phyloP scores from a whole-genome alignment of 768 basidiomycete species.

The Amanita subjunquillea region DNA sequence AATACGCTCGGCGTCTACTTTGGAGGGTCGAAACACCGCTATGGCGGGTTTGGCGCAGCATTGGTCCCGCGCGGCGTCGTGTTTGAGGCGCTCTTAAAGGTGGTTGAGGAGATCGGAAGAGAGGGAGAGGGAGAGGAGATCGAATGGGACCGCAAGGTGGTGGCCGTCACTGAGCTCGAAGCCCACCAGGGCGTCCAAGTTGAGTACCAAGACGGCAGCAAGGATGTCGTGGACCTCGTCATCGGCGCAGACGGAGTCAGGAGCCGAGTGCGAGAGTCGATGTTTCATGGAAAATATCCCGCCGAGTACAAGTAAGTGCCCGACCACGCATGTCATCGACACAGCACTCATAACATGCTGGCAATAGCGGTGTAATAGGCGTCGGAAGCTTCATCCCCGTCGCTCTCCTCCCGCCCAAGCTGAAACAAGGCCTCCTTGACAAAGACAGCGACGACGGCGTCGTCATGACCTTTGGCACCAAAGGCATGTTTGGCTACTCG shows the following conservation, averaged over 20 bases:
- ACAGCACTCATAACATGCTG: no score
- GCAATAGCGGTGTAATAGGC: constrained; percentile 13
- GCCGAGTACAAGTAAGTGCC: constrained; percentile 12
- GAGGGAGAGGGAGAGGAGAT: not conserved
- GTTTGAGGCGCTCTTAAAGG: not conserved
- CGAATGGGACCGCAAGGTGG: constrained; percentile 2
- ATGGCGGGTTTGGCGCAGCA: not conserved
- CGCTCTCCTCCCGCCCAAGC: no score
- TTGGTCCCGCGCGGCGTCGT: constrained; percentile 3
- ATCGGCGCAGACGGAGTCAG: constrained; percentile 4
- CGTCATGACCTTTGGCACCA: no score
- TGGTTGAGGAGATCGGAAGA: not conserved
- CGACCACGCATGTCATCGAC: no score
- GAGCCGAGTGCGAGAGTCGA: not conserved
- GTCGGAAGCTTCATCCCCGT: no score
- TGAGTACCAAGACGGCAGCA: not conserved
- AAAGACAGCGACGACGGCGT: not conserved
- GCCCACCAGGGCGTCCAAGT: not conserved
- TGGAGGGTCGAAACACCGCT: not conserved
- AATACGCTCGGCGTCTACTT: not conserved
- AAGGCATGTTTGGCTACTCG: no score
- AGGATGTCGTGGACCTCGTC: constrained; percentile 2
- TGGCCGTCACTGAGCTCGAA: not conserved
- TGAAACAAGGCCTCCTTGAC: no score
- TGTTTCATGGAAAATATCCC: constrained; percentile 6